Evolutionary conservation across 169 alveolate genomes (phyloP), one percentile per base, ranked within the genome.

Genomic region (Plasmodium fragile): DNA sequence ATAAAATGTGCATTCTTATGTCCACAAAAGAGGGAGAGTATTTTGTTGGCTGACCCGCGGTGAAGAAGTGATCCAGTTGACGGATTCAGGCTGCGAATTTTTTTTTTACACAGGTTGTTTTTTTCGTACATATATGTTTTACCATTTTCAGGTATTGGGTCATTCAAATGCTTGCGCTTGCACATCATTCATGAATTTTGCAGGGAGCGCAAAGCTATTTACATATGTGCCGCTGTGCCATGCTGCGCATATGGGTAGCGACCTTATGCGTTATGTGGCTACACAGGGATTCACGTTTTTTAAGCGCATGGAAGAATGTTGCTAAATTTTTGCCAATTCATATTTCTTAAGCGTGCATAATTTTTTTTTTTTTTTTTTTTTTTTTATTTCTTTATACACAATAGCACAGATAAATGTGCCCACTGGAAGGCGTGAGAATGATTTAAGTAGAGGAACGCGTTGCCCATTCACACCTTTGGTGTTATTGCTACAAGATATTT

Each of bases 1-100:
- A 65, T n/a, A 65, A 25, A 49, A n/a, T 65, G 75, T 65, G 75
- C 75, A 65, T 65, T 65, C 25, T 65, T 65, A 65, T 22, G 75
- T 22, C 13, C 13, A 65, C 3, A 65, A 59, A 13, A 1, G 4
- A 65, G 36, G 34, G 13, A 65, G 18, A 65, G 30, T 25, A 18
- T 5, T 18, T 5, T 18, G 75, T 65, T 18, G 75, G n/a, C 7
- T 65, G 36, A 18, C 36, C 36, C 75, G 2, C 30, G 36, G 75
- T 25, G n/a, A 8, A 25, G 28, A 65, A 65, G 75, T 65, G 75
- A 18, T 10, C 30, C 36, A 65, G 75, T 28, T 65, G 34, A n/a
- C 6, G 18, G 16, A 65, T 65, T 65, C 75, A 65, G 41, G 36
- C 36, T 65, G 75, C 11, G 18, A 2, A 65, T 65, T 0, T 65